phyloP scores from a whole-genome alignment of 2,329 filamentous ascomycete species.

The Neoascochyta sp. region DNA sequence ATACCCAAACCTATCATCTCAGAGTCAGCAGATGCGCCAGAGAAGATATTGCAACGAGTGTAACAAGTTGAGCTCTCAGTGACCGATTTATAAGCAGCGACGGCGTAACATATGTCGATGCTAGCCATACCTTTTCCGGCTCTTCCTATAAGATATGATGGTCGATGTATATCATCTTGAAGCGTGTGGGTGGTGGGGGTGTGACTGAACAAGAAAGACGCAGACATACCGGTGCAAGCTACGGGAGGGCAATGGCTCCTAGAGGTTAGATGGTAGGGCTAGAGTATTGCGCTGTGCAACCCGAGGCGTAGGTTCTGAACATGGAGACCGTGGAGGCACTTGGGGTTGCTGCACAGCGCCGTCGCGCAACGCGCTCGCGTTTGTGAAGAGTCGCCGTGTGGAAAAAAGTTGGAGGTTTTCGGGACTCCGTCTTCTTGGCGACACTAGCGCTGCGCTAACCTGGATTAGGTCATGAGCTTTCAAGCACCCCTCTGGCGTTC shows the following conservation, averaged over 20 bases:
- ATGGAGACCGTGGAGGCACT: no score
- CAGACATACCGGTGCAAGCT: not conserved
- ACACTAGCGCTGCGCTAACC: no score
- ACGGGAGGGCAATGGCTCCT: not conserved
- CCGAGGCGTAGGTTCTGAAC: not conserved
- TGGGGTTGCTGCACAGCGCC: no score
- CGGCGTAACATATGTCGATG: constrained; percentile 49
- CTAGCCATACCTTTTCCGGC: constrained; percentile 52
- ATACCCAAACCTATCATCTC: constrained; percentile 3
- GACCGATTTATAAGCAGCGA: constrained; percentile 51
- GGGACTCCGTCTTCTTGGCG: no score
- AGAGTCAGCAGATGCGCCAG: constrained; percentile 8
- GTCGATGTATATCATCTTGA: constrained; percentile 38
- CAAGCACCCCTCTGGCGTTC: no score
- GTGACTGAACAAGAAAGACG: not conserved
- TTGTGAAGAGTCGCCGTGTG: not conserved
- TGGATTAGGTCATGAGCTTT: no score
- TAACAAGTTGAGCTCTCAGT: constrained; percentile 34
- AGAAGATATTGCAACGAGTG: constrained; percentile 3
- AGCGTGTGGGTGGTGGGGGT: constrained; percentile 16
- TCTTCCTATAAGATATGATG: constrained; percentile 47
- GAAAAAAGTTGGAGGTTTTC: constrained; percentile 1
- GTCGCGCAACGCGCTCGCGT: not conserved
- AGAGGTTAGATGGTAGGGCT: not conserved
- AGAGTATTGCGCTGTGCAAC: not conserved